These are phyloP conservation scores for Blastobotrys robertii DNA, from an alignment of 805 yeast species.

Conservation along the genomic window DNA sequence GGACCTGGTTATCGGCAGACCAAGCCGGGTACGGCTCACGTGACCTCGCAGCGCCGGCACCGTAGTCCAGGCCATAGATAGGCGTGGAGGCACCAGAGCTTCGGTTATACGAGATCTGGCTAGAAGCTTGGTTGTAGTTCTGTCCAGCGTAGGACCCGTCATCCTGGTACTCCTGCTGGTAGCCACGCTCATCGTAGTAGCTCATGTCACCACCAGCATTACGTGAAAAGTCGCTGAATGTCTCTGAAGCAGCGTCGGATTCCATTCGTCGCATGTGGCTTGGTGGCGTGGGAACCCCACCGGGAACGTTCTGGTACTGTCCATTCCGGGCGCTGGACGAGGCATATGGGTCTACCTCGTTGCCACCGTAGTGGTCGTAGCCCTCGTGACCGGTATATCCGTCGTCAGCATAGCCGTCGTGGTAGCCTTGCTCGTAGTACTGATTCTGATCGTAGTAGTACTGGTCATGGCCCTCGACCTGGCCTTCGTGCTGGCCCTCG, in stretches of 20 bases:
- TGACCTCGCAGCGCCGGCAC: constrained; percentile 45
- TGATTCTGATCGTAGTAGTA: constrained; percentile 32
- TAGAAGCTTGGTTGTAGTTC: constrained; percentile 26
- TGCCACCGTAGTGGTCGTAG: constrained; percentile 25
- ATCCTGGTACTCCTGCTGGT: constrained; percentile 17
- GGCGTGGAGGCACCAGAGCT: constrained; percentile 95
- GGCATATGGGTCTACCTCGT: constrained; percentile 34
- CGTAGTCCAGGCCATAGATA: constrained; percentile 58
- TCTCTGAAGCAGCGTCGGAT: constrained; percentile 30
- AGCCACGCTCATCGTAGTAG: constrained; percentile 28
- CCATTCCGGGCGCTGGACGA: constrained; percentile 15
- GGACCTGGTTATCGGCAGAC: constrained; percentile 68
- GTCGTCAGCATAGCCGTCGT: constrained; percentile 26
- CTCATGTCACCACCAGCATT: constrained; percentile 26
- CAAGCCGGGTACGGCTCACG: constrained; percentile 95
- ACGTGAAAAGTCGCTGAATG: constrained; percentile 32
- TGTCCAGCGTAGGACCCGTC: constrained; percentile 18
- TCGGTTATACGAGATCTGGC: constrained; percentile 68
- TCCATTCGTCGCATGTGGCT: constrained; percentile 11
- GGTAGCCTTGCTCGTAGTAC: constrained; percentile 33
- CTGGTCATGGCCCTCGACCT: constrained; percentile 19
- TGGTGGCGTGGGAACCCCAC: constrained; percentile 10
- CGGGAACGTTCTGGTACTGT: constrained; percentile 7
- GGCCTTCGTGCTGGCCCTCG: constrained; percentile 19
- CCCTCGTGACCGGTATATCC: constrained; percentile 28